Evolutionary conservation across 2,329 filamentous ascomycete genomes (phyloP).

Genomic region (Juglanconis juglandina): DNA sequence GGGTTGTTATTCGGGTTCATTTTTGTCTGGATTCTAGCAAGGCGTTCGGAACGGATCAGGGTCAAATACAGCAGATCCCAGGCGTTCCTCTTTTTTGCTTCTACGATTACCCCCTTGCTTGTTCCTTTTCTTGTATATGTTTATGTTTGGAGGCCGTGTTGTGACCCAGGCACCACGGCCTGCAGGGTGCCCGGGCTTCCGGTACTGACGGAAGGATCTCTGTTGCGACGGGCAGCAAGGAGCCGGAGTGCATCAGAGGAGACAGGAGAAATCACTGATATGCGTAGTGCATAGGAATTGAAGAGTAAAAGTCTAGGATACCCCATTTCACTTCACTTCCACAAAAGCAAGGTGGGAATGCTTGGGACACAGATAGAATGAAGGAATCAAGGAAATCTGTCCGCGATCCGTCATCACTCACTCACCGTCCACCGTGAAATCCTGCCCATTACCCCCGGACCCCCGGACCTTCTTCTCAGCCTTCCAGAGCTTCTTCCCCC

Average conservation of each 20-base stretch:
- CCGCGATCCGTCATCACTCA: too few species aligned
- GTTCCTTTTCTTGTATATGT: background rate
- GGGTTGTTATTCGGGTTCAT: background rate
- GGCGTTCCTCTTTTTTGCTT: slow-evolving; percentile 5
- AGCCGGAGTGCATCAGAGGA: background rate
- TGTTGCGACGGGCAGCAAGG: background rate
- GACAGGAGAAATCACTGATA: too few species aligned
- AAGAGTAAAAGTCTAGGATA: too few species aligned
- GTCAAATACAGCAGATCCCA: slow-evolving; percentile 5
- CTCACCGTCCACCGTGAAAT: too few species aligned
- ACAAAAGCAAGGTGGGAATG: too few species aligned
- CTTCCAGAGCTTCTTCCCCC: slow-evolving; percentile 2
- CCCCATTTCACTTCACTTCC: too few species aligned
- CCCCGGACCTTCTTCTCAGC: background rate
- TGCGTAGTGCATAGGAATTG: too few species aligned
- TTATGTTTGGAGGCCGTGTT: background rate
- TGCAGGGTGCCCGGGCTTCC: background rate
- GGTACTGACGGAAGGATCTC: background rate
- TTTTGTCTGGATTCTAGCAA: slow-evolving; percentile 9
- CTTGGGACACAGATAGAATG: too few species aligned
- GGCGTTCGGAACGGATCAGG: slow-evolving; percentile 13
- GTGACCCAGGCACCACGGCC: slow-evolving; percentile 4
- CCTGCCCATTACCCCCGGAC: too few species aligned
- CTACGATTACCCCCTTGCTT: background rate
- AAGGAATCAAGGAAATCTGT: too few species aligned